phyloP scores from a whole-genome alignment of 2,329 filamentous ascomycete species.

The Alternaria infectoria region DNA sequence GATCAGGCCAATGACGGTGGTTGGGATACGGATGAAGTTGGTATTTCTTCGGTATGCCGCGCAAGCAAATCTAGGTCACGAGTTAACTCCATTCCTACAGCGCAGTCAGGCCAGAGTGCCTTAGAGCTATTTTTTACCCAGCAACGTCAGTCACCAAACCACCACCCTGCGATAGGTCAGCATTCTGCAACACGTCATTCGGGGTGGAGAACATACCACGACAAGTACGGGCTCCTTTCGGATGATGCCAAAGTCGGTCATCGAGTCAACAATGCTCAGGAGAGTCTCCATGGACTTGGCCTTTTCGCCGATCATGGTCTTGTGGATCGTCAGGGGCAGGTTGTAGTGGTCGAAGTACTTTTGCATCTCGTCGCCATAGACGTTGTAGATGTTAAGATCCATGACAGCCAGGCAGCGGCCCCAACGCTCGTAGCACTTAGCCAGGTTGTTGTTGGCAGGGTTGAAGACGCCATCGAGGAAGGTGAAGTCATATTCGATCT shows the following conservation, averaged over 20 bases:
- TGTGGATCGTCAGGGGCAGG: conserved; percentile 69
- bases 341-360: conserved; percentile 70
- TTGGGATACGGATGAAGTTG: conserved; percentile 76
- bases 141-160: conserved; percentile 58
- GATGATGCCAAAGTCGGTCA: conserved; percentile 75
- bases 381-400: conserved; percentile 72
- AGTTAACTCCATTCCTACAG: conserved; percentile 29
- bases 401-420: conserved; percentile 71
- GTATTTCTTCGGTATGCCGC: conserved; percentile 75
- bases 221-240: conserved; percentile 59
- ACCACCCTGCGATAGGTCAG: conserved; percentile 49
- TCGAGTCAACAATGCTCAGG: conserved; percentile 72
- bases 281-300: conserved; percentile 75
- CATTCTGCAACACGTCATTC: not conserved
- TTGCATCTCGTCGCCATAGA: conserved; percentile 71
- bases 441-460: conserved; percentile 64
- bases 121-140: conserved; percentile 63
- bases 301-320: conserved; percentile 77
- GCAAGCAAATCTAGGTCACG: conserved; percentile 58
- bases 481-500: conserved; percentile 77
- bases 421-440: conserved; percentile 70
- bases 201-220: conserved; percentile 30
- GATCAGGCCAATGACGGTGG: conserved; percentile 76
- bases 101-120: conserved; percentile 56
- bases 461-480: conserved; percentile 75